These are phyloP conservation scores for Fusarium vanettenii DNA, from an alignment of 2,329 filamentous ascomycete genomes.

Conservation along the genomic window DNA sequence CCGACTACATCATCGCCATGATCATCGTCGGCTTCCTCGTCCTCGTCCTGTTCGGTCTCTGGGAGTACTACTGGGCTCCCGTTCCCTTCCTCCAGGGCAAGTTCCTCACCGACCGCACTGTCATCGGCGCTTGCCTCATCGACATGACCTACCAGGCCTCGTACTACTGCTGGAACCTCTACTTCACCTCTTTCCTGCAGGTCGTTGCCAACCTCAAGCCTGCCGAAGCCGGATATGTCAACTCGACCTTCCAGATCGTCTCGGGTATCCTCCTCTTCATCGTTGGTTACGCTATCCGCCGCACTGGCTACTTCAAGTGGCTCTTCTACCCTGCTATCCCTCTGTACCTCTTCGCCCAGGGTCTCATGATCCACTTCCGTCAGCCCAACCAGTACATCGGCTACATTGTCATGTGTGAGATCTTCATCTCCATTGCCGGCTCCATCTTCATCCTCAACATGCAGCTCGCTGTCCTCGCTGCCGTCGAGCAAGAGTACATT, in stretches of 20 bases:
- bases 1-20: constrained; percentile 68
- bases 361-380: constrained; percentile 52
- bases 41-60: constrained; percentile 66
- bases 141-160: constrained; percentile 58
- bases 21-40: constrained; percentile 69
- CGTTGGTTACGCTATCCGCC: constrained; percentile 59
- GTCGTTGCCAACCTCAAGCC: constrained; percentile 59
- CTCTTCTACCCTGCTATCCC: constrained; percentile 57
- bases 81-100: constrained; percentile 66
- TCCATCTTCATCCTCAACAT: constrained; percentile 65
- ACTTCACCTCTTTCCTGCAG: constrained; percentile 67
- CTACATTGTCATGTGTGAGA: constrained; percentile 64
- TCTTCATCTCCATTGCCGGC: constrained; percentile 64
- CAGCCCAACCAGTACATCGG: constrained; percentile 54
- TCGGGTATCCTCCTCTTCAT: constrained; percentile 61
- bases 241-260: constrained; percentile 63
- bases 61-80: constrained; percentile 68
- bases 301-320: constrained; percentile 62
- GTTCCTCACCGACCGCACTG: constrained; percentile 63
- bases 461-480: constrained; percentile 69
- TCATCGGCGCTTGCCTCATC: constrained; percentile 62
- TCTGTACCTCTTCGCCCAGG: constrained; percentile 65
- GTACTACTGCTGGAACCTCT: constrained; percentile 65
- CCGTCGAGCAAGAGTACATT: constrained; percentile 65
- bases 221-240: constrained; percentile 59